A percentile compares a stretch with the other conserved stretches of the same genome.
phyloP scores from a whole-genome alignment of 345 rosid genomes.

The Brassica rapa region DNA sequence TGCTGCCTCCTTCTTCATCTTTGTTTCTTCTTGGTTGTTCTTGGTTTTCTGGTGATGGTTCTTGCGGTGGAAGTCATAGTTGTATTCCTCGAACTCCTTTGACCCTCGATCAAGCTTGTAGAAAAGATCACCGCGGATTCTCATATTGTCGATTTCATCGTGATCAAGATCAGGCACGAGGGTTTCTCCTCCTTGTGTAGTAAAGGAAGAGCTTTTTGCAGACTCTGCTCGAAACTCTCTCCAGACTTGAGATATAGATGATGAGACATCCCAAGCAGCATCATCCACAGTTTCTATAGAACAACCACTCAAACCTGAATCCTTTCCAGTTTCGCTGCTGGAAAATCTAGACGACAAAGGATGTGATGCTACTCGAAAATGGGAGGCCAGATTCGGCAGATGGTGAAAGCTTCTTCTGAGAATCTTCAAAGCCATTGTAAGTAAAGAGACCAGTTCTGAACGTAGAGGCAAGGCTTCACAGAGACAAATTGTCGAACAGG shows the following conservation, averaged over 20 bases:
- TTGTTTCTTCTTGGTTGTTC: slow-evolving; percentile 43
- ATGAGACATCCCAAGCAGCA: slow-evolving; percentile 67
- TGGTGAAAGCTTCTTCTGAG: slow-evolving; percentile 35
- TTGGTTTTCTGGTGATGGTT: slow-evolving; percentile 44
- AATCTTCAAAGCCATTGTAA: slow-evolving; percentile 35
- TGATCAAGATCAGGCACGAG: slow-evolving; percentile 47
- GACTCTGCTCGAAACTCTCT: slow-evolving; percentile 34
- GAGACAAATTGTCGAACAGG: slow-evolving; percentile 39
- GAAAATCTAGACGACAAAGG: slow-evolving; percentile 38
- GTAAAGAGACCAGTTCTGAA: not conserved
- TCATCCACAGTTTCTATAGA: slow-evolving; percentile 72
- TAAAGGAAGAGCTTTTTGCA: not conserved
- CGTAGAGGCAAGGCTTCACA: not conserved
- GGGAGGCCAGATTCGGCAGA: slow-evolving; percentile 2
- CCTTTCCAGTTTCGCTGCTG: slow-evolving; percentile 7
- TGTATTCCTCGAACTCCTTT: slow-evolving; percentile 78
- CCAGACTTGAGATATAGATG: slow-evolving; percentile 61
- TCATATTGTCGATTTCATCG: slow-evolving; percentile 79
- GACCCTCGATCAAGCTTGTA: slow-evolving; percentile 76
- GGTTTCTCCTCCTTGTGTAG: slow-evolving; percentile 31
- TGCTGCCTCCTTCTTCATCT: slow-evolving; percentile 32
- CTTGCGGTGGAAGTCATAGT: slow-evolving; percentile 71
- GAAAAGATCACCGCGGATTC: slow-evolving; percentile 75
- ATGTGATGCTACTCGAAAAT: slow-evolving; percentile 28
- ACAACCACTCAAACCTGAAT: slow-evolving; percentile 32